Conservation (phyloP, 345 rosid species). For the Luvunga scandens region DNA sequence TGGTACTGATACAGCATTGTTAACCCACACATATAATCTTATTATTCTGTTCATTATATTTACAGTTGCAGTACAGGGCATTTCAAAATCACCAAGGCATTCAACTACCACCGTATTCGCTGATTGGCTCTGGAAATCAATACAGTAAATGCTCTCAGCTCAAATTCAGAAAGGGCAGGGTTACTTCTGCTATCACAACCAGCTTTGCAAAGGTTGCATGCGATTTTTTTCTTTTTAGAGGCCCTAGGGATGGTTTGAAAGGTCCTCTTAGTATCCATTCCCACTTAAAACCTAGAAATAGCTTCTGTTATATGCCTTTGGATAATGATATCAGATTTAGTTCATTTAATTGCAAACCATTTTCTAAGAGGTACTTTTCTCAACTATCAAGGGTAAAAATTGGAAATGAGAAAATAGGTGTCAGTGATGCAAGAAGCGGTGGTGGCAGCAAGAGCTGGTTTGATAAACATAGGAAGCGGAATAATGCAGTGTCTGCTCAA, state of each 20-base stretch:
- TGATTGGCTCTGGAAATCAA: slow-evolving; percentile 14
- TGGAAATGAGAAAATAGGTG: slow-evolving; percentile 18
- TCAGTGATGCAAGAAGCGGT: slow-evolving; percentile 11
- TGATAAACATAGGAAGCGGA: slow-evolving; percentile 33
- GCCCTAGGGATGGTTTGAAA: slow-evolving; percentile 8
- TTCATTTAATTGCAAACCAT: slow-evolving; percentile 15
- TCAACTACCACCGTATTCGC: slow-evolving; percentile 19
- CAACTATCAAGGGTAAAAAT: slow-evolving; percentile 23
- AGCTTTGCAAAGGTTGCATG: slow-evolving; percentile 1
- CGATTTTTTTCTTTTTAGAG: slow-evolving; percentile 12
- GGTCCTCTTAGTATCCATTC: slow-evolving; percentile 19
- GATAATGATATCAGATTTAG: slow-evolving; percentile 19
- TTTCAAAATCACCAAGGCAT: slow-evolving; percentile 26
- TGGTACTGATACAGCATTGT: background rate
- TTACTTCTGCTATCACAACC: slow-evolving; percentile 15
- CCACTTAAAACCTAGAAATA: slow-evolving; percentile 18
- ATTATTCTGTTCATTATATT: too few species aligned
- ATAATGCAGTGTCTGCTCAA: slow-evolving; percentile 35
- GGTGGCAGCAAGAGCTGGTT: slow-evolving; percentile 12
- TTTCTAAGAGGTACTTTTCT: slow-evolving; percentile 39
- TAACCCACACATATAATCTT: background rate
- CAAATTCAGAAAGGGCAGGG: slow-evolving; percentile 24
- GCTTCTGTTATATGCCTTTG: slow-evolving; percentile 21
- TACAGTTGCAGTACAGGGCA: slow-evolving; percentile 37
- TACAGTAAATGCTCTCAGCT: too few species aligned